Evolutionary conservation across 2,329 filamentous ascomycete species (phyloP).

Genomic region (Trichothecium roseum): DNA sequence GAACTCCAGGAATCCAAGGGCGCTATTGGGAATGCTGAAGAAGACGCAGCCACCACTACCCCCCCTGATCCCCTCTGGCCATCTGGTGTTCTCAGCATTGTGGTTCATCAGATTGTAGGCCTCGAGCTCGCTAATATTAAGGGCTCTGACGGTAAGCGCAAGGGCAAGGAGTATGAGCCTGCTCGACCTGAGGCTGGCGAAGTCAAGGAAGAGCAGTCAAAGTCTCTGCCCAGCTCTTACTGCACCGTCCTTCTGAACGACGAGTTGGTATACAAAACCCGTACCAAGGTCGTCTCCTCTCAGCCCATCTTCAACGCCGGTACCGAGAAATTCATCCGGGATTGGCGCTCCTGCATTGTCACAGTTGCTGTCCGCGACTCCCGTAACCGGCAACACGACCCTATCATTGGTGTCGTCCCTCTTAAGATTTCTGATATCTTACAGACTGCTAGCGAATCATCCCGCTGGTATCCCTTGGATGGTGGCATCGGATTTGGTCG

Average conservation of each 20-base stretch:
- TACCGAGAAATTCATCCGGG: conserved; percentile 83
- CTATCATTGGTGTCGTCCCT: conserved; percentile 84
- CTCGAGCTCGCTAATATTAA: conserved; percentile 87
- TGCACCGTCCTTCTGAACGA: conserved; percentile 90
- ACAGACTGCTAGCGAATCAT: conserved; percentile 74
- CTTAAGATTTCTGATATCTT: conserved; percentile 82
- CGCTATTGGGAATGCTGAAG: conserved; percentile 54
- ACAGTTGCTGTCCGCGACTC: conserved; percentile 84
- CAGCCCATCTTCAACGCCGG: conserved; percentile 97
- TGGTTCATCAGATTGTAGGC: conserved; percentile 92
- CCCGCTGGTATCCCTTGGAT: conserved; percentile 92
- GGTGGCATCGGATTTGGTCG: conserved; percentile 89
- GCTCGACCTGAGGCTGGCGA: conserved; percentile 74
- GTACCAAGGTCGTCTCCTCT: conserved; percentile 84
- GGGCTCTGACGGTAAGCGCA: conserved; percentile 70
- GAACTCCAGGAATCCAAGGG: conserved; percentile 86
- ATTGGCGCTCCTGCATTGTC: conserved; percentile 82
- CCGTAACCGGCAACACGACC: conserved; percentile 84
- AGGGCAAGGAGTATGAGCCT: conserved; percentile 80
- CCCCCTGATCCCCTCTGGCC: conserved; percentile 96
- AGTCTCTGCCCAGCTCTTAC: conserved; percentile 76
- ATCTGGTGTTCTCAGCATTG: conserved; percentile 73
- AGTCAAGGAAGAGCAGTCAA: conserved; percentile 72
- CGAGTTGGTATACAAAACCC: conserved; percentile 83
- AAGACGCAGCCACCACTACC: conserved; percentile 80